phyloP scores from a whole-genome alignment of 768 basidiomycete species.

The Xerocomellus chrysenteron region DNA sequence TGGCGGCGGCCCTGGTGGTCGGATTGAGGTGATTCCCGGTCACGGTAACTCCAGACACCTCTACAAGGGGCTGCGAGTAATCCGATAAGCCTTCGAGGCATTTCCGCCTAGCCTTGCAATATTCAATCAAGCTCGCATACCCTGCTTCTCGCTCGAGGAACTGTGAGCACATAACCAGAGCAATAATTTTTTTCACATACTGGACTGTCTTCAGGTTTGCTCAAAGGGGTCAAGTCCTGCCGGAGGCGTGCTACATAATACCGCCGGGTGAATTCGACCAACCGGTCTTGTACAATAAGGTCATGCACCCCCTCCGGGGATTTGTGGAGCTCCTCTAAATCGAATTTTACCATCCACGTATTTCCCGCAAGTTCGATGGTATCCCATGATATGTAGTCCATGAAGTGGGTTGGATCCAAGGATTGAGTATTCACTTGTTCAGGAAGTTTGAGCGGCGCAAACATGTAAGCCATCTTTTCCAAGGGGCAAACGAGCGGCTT shows the following conservation, averaged over 20 bases:
- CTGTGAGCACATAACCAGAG: constrained; percentile 1
- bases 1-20: constrained; percentile 38
- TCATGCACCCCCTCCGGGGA: constrained; percentile 47
- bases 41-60: constrained; percentile 55
- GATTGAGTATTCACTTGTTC: constrained; percentile 29
- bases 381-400: constrained; percentile 61
- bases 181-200: constrained; percentile 41
- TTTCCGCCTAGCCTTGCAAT: constrained; percentile 60
- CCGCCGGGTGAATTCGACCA: constrained; percentile 72
- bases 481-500: constrained; percentile 60
- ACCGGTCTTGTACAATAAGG: constrained; percentile 72
- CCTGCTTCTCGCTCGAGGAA: constrained; percentile 54
- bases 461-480: constrained; percentile 60
- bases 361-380: constrained; percentile 50
- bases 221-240: constrained; percentile 68
- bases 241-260: constrained; percentile 59
- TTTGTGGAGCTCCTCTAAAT: constrained; percentile 34
- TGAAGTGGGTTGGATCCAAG: constrained; percentile 32
- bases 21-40: constrained; percentile 63
- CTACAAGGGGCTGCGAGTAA: constrained; percentile 68
- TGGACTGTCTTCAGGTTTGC: constrained; percentile 61
- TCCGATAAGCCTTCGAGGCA: constrained; percentile 62
- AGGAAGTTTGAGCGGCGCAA: constrained; percentile 55
- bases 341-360: constrained; percentile 51
- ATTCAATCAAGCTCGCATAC: constrained; percentile 64